These are phyloP conservation scores for Cicer yamashitae DNA, from an alignment of 306 rosid genomes.

Conservation along the genomic window DNA sequence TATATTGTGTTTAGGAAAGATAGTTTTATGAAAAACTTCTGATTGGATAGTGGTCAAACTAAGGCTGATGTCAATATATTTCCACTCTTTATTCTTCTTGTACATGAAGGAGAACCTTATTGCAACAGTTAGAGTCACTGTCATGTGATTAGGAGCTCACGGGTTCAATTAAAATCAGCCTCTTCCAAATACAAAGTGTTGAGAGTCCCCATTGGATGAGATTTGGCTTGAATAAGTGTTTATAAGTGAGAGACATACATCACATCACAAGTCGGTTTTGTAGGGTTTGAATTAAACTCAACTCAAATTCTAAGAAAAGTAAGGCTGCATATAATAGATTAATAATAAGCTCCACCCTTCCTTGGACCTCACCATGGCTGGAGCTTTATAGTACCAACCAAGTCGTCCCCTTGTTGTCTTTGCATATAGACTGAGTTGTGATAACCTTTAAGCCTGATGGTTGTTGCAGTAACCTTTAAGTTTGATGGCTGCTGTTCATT, in stretches of 20 bases:
- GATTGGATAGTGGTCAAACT: constrained; percentile 34
- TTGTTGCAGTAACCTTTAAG: constrained; percentile 27
- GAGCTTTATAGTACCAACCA: not conserved
- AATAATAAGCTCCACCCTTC: not conserved
- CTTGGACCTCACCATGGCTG: constrained; percentile 5
- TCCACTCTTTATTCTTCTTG: constrained; percentile 6
- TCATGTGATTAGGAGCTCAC: constrained; percentile 13
- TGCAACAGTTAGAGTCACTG: not conserved
- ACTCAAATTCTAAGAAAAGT: not conserved
- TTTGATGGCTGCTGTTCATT: constrained; percentile 25
- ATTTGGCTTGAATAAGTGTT: too few relatives aligned
- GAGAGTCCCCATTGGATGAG: too few relatives aligned
- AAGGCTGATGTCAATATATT: constrained; percentile 20
- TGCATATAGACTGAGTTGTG: constrained; percentile 29
- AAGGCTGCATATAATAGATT: constrained; percentile 18
- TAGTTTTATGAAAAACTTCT: constrained; percentile 13
- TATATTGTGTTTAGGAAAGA: not conserved
- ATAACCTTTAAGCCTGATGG: constrained; percentile 19
- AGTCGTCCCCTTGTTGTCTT: constrained; percentile 2
- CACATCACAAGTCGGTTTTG: too few relatives aligned
- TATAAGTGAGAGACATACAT: too few relatives aligned
- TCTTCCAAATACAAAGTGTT: constrained; percentile 2
- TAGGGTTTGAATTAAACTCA: too few relatives aligned
- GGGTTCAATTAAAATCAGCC: not conserved
- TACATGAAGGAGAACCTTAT: constrained; percentile 26